These are phyloP conservation scores for Nemania sp. DNA, from an alignment of 2,329 filamentous ascomycete species.

Conservation along the genomic window DNA sequence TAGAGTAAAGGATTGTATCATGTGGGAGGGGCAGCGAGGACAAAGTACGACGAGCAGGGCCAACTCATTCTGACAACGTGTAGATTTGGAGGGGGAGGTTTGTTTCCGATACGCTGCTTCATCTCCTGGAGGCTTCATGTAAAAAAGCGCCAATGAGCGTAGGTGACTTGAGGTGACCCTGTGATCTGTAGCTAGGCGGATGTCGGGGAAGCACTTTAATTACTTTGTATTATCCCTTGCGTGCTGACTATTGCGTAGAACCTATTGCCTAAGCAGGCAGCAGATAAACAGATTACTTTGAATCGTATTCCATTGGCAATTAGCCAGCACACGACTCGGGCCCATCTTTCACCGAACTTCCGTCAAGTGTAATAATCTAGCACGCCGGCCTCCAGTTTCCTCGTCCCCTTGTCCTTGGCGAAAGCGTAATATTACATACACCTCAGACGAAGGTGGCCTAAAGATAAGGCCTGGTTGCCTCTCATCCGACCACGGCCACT, in stretches of 20 bases:
- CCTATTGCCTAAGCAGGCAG: not conserved
- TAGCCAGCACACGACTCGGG: not conserved
- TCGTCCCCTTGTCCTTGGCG: slow-evolving; percentile 5
- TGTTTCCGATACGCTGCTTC: slow-evolving; percentile 24
- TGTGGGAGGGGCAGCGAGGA: not conserved
- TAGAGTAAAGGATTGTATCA: not conserved
- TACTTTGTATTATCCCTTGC: slow-evolving; percentile 8
- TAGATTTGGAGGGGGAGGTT: slow-evolving; percentile 5
- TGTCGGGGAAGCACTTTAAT: not conserved
- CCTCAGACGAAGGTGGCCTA: not conserved
- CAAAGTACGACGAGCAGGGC: not conserved
- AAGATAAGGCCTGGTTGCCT: slow-evolving; percentile 13
- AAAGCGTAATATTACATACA: slow-evolving; percentile 1
- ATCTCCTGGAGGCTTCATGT: not conserved
- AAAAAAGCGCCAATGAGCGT: not conserved
- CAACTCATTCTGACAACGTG: slow-evolving; percentile 1
- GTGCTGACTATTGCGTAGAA: not conserved
- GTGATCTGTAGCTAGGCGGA: not conserved
- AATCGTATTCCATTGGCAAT: not conserved
- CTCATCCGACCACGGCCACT: slow-evolving; percentile 23
- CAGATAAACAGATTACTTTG: slow-evolving; percentile 1
- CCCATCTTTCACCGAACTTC: not conserved
- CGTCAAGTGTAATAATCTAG: not conserved
- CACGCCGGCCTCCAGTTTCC: not conserved
- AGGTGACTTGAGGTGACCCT: not conserved